Percentiles rank a stretch among this genome's conserved stretches.
phyloP scores from a whole-genome alignment of 768 basidiomycete genomes.

The Lactifluus piperatus region DNA sequence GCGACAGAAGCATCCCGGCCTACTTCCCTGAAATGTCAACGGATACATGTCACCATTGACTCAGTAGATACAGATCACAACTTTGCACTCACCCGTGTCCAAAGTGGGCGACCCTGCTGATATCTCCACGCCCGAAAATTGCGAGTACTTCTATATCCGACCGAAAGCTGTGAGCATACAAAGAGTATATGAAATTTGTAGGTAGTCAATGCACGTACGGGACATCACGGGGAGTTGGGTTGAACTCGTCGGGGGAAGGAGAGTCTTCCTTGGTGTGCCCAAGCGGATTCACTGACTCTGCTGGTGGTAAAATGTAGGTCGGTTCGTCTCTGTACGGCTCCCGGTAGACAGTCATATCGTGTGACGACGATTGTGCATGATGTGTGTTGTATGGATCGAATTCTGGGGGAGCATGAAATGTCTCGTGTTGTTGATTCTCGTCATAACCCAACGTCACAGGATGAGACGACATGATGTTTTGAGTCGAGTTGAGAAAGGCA shows the following conservation, averaged over 20 bases:
- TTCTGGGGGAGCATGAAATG: constrained; percentile 24
- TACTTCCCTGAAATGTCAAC: constrained; percentile 49
- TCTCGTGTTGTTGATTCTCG: constrained; percentile 1
- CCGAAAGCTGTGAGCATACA: not conserved
- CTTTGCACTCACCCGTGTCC: constrained; percentile 15
- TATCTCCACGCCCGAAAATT: constrained; percentile 14
- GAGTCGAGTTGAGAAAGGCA: not conserved
- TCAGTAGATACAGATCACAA: not conserved
- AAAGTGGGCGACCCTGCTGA: constrained; percentile 16
- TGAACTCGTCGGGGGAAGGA: not conserved
- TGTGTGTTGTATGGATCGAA: constrained; percentile 38
- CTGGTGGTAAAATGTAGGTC: not conserved
- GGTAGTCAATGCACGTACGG: not conserved
- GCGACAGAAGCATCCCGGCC: constrained; percentile 51
- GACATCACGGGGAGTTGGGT: not conserved
- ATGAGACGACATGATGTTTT: not conserved
- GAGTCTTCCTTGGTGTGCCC: constrained; percentile 1
- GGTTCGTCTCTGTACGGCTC: constrained; percentile 26
- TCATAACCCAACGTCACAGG: not conserved
- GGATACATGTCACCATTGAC: constrained; percentile 6
- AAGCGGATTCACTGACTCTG: not conserved
- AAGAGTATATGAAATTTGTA: not conserved
- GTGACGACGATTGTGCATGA: constrained; percentile 42
- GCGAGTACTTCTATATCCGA: not conserved
- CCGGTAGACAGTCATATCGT: constrained; percentile 39